Percentiles rank a stretch among this genome's conserved stretches.
Conservation (phyloP, 208 protist species). For the Leishmania turanica region DNA sequence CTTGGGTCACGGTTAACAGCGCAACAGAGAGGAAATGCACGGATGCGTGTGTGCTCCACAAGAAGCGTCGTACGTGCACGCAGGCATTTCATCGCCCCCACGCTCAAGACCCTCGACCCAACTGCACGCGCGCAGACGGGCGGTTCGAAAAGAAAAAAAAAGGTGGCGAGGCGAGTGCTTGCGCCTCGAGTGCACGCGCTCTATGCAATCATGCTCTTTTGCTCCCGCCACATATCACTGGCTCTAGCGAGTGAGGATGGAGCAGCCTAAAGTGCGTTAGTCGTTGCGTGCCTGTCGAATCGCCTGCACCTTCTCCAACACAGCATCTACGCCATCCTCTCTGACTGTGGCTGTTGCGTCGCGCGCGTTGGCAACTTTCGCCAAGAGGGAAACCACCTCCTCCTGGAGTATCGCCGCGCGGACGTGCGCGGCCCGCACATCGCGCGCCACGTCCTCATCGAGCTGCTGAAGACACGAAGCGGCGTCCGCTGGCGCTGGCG, state of each 20-base stretch:
- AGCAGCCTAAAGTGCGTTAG: conserved; percentile 1
- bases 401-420: conserved; percentile 18
- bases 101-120: background rate
- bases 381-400: conserved; percentile 20
- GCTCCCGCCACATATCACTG: background rate
- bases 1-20: background rate
- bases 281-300: conserved; percentile 19
- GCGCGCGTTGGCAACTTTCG: conserved; percentile 8
- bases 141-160: background rate
- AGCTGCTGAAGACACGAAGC: conserved; percentile 27
- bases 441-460: conserved; percentile 35
- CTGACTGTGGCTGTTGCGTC: background rate
- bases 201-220: background rate
- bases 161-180: background rate
- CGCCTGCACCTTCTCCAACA: conserved; percentile 15
- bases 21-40: background rate
- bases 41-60: background rate
- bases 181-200: background rate
- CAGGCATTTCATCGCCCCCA: background rate
- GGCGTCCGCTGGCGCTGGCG: conserved; percentile 18
- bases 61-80: background rate
- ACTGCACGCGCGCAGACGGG: background rate
- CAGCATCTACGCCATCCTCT: conserved; percentile 16
- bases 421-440: conserved; percentile 34
- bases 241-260: background rate